Conservation (phyloP, 2,329 filamentous ascomycete genomes). For the Colletotrichum sp. region DNA sequence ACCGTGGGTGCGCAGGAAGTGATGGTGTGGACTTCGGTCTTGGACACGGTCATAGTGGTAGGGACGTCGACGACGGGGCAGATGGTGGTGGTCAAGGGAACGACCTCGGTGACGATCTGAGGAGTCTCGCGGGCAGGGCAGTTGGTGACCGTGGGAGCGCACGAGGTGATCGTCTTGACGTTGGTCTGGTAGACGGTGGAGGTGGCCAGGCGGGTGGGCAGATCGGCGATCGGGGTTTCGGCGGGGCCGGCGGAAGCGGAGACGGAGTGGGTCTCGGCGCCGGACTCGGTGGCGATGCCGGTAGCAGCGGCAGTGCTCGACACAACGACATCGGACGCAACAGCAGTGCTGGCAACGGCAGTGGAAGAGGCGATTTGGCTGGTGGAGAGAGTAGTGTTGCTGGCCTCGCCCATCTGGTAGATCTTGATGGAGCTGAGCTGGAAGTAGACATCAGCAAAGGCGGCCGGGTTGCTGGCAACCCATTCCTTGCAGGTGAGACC, state of each 20-base stretch:
- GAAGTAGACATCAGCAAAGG: conserved; percentile 45
- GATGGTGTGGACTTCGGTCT: conserved; percentile 31
- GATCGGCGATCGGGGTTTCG: background rate
- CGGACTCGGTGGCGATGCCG: background rate
- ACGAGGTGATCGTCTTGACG: conserved; percentile 23
- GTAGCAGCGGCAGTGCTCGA: background rate
- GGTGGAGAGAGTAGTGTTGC: background rate
- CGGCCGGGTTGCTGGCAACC: conserved; percentile 38
- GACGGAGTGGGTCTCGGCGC: background rate
- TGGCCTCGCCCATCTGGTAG: conserved; percentile 27
- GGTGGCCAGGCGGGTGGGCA: conserved; percentile 18
- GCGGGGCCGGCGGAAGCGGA: background rate
- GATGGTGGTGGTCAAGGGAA: conserved; percentile 50
- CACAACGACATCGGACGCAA: background rate
- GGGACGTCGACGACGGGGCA: conserved; percentile 37
- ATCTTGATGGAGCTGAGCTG: conserved; percentile 47
- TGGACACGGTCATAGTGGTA: conserved; percentile 20
- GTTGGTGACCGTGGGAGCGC: conserved; percentile 7
- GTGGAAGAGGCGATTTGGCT: background rate
- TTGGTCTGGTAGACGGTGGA: conserved; percentile 19
- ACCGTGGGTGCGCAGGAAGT: conserved; percentile 31
- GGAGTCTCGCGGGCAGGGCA: conserved; percentile 10
- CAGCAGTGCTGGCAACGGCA: background rate
- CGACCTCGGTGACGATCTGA: conserved; percentile 30
- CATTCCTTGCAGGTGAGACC: conserved; percentile 38